Evolutionary conservation across 2,329 filamentous ascomycete genomes (phyloP).

Genomic region (Grosmannia serpens): DNA sequence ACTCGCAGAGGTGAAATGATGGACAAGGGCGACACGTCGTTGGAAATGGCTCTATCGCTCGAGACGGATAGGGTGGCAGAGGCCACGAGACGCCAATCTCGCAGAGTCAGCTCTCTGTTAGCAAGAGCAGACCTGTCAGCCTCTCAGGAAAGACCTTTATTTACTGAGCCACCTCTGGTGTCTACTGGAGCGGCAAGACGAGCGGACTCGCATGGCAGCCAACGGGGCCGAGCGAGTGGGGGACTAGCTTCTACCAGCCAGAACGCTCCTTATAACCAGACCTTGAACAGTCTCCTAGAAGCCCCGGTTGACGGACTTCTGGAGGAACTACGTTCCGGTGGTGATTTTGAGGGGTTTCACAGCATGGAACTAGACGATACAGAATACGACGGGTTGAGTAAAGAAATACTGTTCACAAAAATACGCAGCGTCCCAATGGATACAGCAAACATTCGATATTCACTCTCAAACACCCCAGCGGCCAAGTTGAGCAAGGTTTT

Average conservation of each 20-base stretch:
- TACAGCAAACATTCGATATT: slow-evolving; percentile 49
- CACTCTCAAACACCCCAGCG: slow-evolving; percentile 40
- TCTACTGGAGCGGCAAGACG: slow-evolving; percentile 39
- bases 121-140: slow-evolving; percentile 78
- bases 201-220: slow-evolving; percentile 62
- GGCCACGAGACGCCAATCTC: slow-evolving; percentile 47
- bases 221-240: slow-evolving; percentile 50
- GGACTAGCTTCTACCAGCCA: slow-evolving; percentile 23
- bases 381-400: slow-evolving; percentile 58
- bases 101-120: slow-evolving; percentile 83
- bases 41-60: slow-evolving; percentile 59
- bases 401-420: slow-evolving; percentile 61
- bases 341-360: slow-evolving; percentile 56
- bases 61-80: slow-evolving; percentile 52
- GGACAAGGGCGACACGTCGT: slow-evolving; percentile 26
- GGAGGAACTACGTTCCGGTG: slow-evolving; percentile 52
- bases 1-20: slow-evolving; percentile 38
- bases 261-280: slow-evolving; percentile 27
- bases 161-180: slow-evolving; percentile 51
- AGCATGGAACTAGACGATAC: slow-evolving; percentile 63
- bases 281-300: slow-evolving; percentile 52
- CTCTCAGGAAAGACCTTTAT: slow-evolving; percentile 70
- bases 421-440: slow-evolving; percentile 57
- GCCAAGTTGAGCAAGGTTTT: slow-evolving; percentile 51
- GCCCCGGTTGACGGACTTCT: slow-evolving; percentile 58